phyloP scores from a whole-genome alignment of 140 eudicot genomes.

The Cichorium intybus region DNA sequence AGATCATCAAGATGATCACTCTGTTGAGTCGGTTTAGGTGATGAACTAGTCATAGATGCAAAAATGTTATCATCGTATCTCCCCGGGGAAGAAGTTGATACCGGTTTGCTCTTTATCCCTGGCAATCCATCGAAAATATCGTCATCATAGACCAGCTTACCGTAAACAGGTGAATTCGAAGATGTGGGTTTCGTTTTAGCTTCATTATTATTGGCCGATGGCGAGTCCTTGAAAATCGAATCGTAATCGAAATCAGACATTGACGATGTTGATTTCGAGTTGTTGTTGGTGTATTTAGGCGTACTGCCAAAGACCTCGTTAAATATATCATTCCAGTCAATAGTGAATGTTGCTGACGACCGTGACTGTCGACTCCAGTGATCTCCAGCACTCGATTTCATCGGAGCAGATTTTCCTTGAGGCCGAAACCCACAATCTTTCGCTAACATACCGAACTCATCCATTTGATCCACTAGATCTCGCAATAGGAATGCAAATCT shows the following conservation, averaged over 20 bases:
- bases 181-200: constrained; percentile 18
- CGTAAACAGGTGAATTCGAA: constrained; percentile 62
- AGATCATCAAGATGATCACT: constrained; percentile 61
- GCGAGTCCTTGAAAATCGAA: constrained; percentile 44
- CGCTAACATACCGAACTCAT: constrained; percentile 66
- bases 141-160: constrained; percentile 82
- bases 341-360: constrained; percentile 23
- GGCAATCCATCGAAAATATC: constrained; percentile 65
- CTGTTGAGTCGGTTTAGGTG: constrained; percentile 21
- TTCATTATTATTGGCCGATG: constrained; percentile 16
- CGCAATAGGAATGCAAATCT: not conserved
- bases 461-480: constrained; percentile 47
- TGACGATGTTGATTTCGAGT: constrained; percentile 32
- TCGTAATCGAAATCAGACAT: constrained; percentile 56
- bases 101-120: constrained; percentile 47
- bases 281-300: constrained; percentile 41
- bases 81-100: constrained; percentile 22
- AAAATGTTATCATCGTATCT: constrained; percentile 48
- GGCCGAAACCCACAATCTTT: constrained; percentile 63
- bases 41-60: constrained; percentile 27
- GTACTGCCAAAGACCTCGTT: constrained; percentile 63
- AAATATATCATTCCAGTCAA: constrained; percentile 34
- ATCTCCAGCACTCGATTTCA: constrained; percentile 47
- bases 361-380: constrained; percentile 29
- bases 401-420: constrained; percentile 85